Base-by-base conservation (phyloP, 2,329 filamentous ascomycete genomes). In the Peltaster fructicola region DNA sequence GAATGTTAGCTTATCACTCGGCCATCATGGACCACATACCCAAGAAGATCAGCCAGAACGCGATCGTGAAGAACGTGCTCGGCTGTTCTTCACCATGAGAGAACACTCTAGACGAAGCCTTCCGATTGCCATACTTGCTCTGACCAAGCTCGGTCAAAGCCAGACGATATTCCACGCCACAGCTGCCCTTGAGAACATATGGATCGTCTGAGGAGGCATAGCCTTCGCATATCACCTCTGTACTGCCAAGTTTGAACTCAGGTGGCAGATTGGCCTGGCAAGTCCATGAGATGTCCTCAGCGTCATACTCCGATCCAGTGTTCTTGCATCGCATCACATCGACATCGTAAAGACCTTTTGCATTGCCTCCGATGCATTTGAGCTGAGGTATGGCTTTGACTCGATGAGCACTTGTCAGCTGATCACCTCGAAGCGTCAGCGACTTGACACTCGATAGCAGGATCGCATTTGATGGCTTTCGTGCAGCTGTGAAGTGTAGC, bases 221-320 rank as follows among this genome's bases (percentile, higher is more conserved):
- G 7, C 88, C 85, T 46, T 98, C 85, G 51, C 88, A 98, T 7
- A 82, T 60, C 27, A 95, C 85, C 33, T 95, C 84, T 7, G 85
- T 93, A 32, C 67, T 65, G 29, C 80, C 84, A 14, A 95, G 68
- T 51, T 73, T 74, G 51, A 73, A 70, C 36, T 73, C 68, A 7
- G 57, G 48, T 1, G 69, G 68, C 1, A 73, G 48, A 3, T 58
- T 56, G 4, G 69, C 66, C n/a, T 68, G 69, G 53, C 85, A 98
- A 14, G 78, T 79, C 85, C 85, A 98, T 53, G 92, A 74, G 17
- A 93, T 64, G 46, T 92, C 77, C 51, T 88, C 72, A 20, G 57
- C 48, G 34, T 70, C 68, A 57, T 93, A 93, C 32, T 75, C 75
- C 15, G 68, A 59, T 32, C 85, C 88, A 32, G 75, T 64, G 55